These are phyloP conservation scores for Backusella tuberculispora DNA, from an alignment of 192 early-diverging fungal genomes.

Conservation along the genomic window DNA sequence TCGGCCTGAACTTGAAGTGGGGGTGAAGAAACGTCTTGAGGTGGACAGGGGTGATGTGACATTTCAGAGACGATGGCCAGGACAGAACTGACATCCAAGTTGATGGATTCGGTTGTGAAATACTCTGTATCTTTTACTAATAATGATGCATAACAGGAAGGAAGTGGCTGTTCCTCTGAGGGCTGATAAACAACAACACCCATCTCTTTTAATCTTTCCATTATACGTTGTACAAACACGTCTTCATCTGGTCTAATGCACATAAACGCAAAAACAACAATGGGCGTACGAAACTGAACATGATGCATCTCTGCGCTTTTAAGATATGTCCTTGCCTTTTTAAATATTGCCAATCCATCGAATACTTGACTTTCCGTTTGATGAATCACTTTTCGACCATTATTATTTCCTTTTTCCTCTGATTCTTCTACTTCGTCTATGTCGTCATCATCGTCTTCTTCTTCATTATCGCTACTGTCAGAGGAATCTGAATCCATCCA, in stretches of 20 bases:
- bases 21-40: slow-evolving; percentile 38
- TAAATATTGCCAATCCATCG: slow-evolving; percentile 34
- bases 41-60: slow-evolving; percentile 39
- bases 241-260: slow-evolving; percentile 32
- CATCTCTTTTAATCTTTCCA: slow-evolving; percentile 26
- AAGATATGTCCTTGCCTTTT: slow-evolving; percentile 32
- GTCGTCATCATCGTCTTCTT: slow-evolving; percentile 20
- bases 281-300: slow-evolving; percentile 35
- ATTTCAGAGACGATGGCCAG: slow-evolving; percentile 50
- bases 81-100: slow-evolving; percentile 53
- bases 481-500: slow-evolving; percentile 38
- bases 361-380: slow-evolving; percentile 7
- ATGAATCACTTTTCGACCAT: background rate
- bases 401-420: background rate
- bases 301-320: slow-evolving; percentile 32
- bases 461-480: slow-evolving; percentile 30
- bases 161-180: background rate
- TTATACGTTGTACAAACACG: slow-evolving; percentile 34
- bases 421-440: background rate
- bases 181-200: slow-evolving; percentile 31
- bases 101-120: slow-evolving; percentile 43
- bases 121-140: slow-evolving; percentile 10
- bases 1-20: slow-evolving; percentile 47
- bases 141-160: slow-evolving; percentile 1
- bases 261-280: slow-evolving; percentile 44